phyloP scores from a whole-genome alignment of 352 stramenopile genomes.

The Phytophthora kernoviae region DNA sequence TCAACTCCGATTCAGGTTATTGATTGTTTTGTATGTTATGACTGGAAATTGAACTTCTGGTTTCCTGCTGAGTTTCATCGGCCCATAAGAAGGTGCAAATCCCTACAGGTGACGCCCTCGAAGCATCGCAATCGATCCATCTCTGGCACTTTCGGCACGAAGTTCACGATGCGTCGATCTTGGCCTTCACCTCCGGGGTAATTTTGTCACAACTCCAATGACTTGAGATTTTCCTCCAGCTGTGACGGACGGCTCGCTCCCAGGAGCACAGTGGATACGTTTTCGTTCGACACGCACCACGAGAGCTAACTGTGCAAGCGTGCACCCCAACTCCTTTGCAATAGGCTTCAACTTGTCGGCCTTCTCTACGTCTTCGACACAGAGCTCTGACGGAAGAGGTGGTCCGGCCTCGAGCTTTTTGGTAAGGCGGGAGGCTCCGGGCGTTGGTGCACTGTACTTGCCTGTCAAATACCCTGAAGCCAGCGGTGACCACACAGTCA shows the following conservation, averaged over 20 bases:
- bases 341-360: background rate
- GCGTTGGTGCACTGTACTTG: conserved; percentile 48
- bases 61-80: too few relatives aligned
- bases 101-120: background rate
- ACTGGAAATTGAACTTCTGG: too few relatives aligned
- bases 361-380: background rate
- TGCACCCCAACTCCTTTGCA: background rate
- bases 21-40: too few relatives aligned
- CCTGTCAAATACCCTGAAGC: conserved; percentile 46
- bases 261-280: background rate
- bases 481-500: conserved; percentile 55
- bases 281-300: background rate
- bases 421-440: conserved; percentile 32
- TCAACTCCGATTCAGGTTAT: too few relatives aligned
- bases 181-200: too few relatives aligned
- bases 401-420: background rate
- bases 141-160: background rate
- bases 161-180: too few relatives aligned
- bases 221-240: background rate
- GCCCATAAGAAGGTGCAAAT: too few relatives aligned
- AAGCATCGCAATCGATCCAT: background rate
- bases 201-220: background rate
- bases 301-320: background rate
- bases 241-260: background rate
- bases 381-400: background rate